Percentiles rank a stretch among this genome's conserved stretches.
phyloP scores from a whole-genome alignment of 306 rosid genomes.

The Glycyrrhiza uralensis region DNA sequence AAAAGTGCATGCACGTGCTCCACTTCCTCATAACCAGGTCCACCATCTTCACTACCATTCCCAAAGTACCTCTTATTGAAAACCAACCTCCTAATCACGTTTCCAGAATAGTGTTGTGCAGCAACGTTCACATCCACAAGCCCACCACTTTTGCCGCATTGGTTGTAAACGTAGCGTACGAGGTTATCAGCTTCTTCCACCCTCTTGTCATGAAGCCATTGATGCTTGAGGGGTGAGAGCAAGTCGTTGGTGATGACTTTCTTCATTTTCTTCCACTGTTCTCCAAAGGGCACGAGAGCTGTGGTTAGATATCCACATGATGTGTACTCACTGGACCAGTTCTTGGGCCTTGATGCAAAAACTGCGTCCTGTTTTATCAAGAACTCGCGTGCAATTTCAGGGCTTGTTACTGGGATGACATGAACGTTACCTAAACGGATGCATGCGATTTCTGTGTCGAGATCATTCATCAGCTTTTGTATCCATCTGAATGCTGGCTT shows the following conservation, averaged over 20 bases:
- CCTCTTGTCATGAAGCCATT: constrained; percentile 31
- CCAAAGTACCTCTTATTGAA: constrained; percentile 19
- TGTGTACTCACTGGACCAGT: neutral
- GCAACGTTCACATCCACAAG: neutral
- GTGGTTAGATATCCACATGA: constrained; percentile 12
- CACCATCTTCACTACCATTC: constrained; percentile 17
- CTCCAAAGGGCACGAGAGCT: neutral
- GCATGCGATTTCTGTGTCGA: neutral
- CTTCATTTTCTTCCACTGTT: constrained; percentile 34
- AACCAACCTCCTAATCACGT: constrained; percentile 18
- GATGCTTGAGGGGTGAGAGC: neutral
- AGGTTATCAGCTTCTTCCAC: constrained; percentile 29
- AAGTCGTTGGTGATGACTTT: neutral
- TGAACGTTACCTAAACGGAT: neutral
- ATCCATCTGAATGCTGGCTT: neutral
- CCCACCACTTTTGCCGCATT: neutral
- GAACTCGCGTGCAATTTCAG: neutral
- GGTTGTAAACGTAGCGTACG: neutral
- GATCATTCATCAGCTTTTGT: neutral
- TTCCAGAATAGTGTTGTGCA: constrained; percentile 19
- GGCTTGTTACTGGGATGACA: neutral
- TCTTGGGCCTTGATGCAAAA: neutral
- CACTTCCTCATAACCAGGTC: neutral
- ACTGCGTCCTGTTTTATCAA: neutral
- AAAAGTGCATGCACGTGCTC: constrained; percentile 12